A percentile compares a stretch with the other conserved stretches of the same genome.
phyloP scores from a whole-genome alignment of 345 rosid genomes.

The Corchorus capsularis region DNA sequence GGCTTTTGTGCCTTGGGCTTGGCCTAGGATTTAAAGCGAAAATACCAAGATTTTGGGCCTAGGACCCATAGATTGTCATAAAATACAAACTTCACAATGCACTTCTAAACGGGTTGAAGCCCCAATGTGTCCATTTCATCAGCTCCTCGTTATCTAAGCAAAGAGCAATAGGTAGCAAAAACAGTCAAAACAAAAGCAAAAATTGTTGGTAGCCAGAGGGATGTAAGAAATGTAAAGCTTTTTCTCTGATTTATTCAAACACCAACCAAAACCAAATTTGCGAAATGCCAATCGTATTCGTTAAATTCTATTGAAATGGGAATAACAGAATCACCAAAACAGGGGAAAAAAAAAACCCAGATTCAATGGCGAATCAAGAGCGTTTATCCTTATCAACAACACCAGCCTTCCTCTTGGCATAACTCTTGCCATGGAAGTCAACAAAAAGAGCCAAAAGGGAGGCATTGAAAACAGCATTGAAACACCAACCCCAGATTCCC shows the following conservation, averaged over 20 bases:
- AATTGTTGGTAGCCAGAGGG: background rate
- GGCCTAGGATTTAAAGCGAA: too few relatives aligned
- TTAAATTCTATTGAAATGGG: background rate
- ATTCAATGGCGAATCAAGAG: background rate
- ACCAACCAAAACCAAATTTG: background rate
- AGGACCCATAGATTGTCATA: too few relatives aligned
- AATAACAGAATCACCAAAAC: background rate
- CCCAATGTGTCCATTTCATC: too few relatives aligned
- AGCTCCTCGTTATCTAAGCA: background rate
- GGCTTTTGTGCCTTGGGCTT: too few relatives aligned
- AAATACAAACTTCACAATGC: too few relatives aligned
- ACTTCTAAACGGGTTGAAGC: too few relatives aligned
- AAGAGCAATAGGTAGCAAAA: background rate
- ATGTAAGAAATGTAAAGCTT: background rate
- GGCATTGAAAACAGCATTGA: conserved; percentile 62
- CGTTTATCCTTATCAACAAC: background rate
- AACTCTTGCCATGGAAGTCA: conserved; percentile 60
- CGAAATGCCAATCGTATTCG: background rate
- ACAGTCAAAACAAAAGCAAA: background rate
- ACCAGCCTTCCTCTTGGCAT: conserved; percentile 16
- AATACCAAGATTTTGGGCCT: too few relatives aligned
- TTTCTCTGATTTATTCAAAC: background rate
- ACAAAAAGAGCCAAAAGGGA: conserved; percentile 67
- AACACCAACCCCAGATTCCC: conserved; percentile 68
- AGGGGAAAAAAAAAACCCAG: too few relatives aligned